Base-by-base conservation (phyloP, 2,329 filamentous ascomycete genomes). In the Cryphonectria radicalis region DNA sequence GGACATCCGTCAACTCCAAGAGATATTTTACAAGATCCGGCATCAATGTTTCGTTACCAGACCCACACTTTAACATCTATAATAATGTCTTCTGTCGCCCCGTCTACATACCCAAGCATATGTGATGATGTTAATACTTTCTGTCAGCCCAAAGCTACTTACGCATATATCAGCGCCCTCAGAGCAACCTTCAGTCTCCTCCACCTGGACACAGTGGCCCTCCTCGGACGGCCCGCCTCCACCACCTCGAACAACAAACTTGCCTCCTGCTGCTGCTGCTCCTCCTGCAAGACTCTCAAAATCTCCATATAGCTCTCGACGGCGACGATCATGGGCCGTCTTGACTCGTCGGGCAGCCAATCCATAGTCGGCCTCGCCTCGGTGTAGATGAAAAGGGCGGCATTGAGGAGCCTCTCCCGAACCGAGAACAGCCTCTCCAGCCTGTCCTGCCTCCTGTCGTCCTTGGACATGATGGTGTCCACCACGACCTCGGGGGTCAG, bases 311-410 rank as follows among this genome's bases (percentile, higher is more conserved):
- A 76, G 37, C 72, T 76, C 60, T 76, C 75, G 7, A 76, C 75
- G 1, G 74, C 75, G 6, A 73, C 74, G 55, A 76, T 73, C 74
- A 76, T 76, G 6, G 75, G 75, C 11, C 87, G 89, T 74, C 88
- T 84, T 0, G 88, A 89, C 75, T 90, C 86, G 0, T 72, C 64
- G 0, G 92, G 91, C 0, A 94, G 81, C 73, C 85, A 80, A 65
- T 90, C 85, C 74, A 94, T 92, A 0, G 87, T 85, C 1, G 76
- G 78, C 67, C 85, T 82, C 3, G 89, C 87, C 13, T 83, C 80
- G 6, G 82, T 77, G 76, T 93, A 92, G 40, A 90, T 83, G 25
- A 77, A 78, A 74, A 93, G 92, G 0, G 91, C 91, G 42, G 86
- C 84, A 35, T 87, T 83, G 25, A 93, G 82, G 0, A 93, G 77